Conservation (phyloP, 2,329 filamentous ascomycete genomes). For the Coniella lustricola region DNA sequence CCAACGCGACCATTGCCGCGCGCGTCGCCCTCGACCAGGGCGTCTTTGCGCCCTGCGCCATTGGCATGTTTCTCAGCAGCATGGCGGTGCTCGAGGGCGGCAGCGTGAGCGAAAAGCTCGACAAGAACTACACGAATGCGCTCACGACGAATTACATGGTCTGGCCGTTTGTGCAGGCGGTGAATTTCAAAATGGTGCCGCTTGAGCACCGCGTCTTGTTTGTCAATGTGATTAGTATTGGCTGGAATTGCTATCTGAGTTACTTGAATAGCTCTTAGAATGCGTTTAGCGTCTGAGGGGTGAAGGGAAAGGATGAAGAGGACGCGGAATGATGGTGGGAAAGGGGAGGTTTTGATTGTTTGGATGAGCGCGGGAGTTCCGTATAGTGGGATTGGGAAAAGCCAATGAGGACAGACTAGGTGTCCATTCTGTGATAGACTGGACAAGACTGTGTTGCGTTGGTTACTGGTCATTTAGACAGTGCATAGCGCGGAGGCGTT, state of each 20-base stretch:
- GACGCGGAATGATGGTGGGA: no score
- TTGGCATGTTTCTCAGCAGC: conserved; percentile 71
- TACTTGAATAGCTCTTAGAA: conserved; percentile 45
- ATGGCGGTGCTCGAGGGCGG: conserved; percentile 78
- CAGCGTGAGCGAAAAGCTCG: conserved; percentile 56
- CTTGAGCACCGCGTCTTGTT: conserved; percentile 77
- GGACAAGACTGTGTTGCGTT: neutral
- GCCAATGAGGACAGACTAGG: no score
- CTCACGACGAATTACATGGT: conserved; percentile 80
- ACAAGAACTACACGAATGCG: conserved; percentile 62
- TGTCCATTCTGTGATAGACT: no score
- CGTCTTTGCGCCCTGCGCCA: conserved; percentile 76
- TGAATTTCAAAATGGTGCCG: conserved; percentile 84
- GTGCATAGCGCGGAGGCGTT: no score
- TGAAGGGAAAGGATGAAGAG: no score
- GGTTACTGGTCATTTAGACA: neutral
- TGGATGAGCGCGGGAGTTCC: no score
- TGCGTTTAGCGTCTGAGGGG: neutral
- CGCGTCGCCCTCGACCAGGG: conserved; percentile 76
- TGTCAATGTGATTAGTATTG: conserved; percentile 71
- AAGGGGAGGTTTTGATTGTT: no score
- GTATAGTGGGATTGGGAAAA: no score
- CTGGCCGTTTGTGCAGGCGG: conserved; percentile 78
- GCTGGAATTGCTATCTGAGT: conserved; percentile 61
- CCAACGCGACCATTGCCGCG: conserved; percentile 64